Percentiles rank a stretch among this genome's conserved stretches.
phyloP scores from a whole-genome alignment of 352 stramenopile species.

The Blastocystis sp. region DNA sequence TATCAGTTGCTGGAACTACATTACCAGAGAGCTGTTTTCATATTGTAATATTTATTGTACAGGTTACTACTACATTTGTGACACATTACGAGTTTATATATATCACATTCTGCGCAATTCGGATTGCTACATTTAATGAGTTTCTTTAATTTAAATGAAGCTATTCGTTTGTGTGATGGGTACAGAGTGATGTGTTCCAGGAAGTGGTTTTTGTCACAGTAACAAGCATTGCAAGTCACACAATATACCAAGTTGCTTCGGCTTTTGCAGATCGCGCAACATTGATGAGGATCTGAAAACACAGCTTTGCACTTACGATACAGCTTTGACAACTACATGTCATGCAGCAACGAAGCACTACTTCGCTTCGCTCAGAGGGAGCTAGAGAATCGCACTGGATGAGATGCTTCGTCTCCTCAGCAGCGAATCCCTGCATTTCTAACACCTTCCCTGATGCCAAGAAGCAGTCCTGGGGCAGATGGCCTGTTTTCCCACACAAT shows the following conservation, averaged over 20 bases:
- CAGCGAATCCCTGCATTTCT: not conserved
- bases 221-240: constrained; percentile 36
- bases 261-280: not conserved
- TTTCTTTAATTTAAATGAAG: constrained; percentile 53
- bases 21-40: constrained; percentile 61
- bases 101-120: not conserved
- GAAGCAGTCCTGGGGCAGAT: constrained; percentile 33
- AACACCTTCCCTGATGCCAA: not conserved
- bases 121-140: constrained; percentile 53
- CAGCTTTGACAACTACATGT: not conserved
- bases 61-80: not conserved
- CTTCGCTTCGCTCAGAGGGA: not conserved
- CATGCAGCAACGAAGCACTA: not conserved
- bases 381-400: not conserved
- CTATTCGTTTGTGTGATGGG: constrained; percentile 2
- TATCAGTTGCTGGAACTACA: not conserved
- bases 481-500: constrained; percentile 17
- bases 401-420: not conserved
- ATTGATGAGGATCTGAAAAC: not conserved
- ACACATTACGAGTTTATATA: constrained; percentile 56
- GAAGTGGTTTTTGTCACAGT: constrained; percentile 49
- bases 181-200: not conserved
- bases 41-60: constrained; percentile 59
- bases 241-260: constrained; percentile 52
- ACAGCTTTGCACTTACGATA: not conserved